Percentiles rank a stretch among this genome's conserved stretches.
These are phyloP conservation scores for Fomitopsis betulina DNA, from an alignment of 1,284 basidiomycete species.

Conservation along the genomic window DNA sequence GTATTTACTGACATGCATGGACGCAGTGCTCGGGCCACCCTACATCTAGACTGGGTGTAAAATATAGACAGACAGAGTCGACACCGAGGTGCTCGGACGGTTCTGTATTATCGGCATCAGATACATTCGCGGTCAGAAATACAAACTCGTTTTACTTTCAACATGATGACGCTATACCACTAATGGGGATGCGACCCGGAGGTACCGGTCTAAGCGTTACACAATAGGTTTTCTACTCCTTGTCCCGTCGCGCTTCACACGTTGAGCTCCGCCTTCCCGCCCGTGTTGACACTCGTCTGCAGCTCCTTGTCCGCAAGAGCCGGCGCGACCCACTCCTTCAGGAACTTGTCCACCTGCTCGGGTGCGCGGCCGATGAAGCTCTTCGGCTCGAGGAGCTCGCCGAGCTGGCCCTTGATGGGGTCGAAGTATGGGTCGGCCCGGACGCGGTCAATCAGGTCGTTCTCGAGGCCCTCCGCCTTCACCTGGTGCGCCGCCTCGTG, in stretches of 20 bases:
- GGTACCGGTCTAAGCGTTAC: too few relatives aligned
- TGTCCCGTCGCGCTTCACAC: constrained; percentile 17
- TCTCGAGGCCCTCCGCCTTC: constrained; percentile 92
- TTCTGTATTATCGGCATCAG: neutral
- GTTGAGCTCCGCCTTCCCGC: constrained; percentile 30
- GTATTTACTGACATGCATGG: too few relatives aligned
- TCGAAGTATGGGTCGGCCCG: constrained; percentile 61
- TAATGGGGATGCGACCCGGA: too few relatives aligned
- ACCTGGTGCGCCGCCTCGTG: constrained; percentile 95
- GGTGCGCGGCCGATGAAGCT: constrained; percentile 91
- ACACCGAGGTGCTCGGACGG: neutral
- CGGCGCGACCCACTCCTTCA: constrained; percentile 88
- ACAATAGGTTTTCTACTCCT: too few relatives aligned
- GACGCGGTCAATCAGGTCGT: constrained; percentile 93
- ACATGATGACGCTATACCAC: too few relatives aligned
- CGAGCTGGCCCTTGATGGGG: constrained; percentile 59
- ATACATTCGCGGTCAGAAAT: too few relatives aligned
- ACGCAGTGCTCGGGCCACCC: constrained; percentile 18
- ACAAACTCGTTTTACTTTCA: too few relatives aligned
- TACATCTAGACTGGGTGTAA: constrained; percentile 11
- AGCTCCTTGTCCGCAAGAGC: constrained; percentile 69
- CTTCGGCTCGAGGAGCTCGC: constrained; percentile 71
- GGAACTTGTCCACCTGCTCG: constrained; percentile 88
- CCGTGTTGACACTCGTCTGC: constrained; percentile 48
- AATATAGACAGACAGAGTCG: too few relatives aligned